Base-by-base conservation (phyloP, 2,329 filamentous ascomycete species). In the Dryadomyces sulphureus region DNA sequence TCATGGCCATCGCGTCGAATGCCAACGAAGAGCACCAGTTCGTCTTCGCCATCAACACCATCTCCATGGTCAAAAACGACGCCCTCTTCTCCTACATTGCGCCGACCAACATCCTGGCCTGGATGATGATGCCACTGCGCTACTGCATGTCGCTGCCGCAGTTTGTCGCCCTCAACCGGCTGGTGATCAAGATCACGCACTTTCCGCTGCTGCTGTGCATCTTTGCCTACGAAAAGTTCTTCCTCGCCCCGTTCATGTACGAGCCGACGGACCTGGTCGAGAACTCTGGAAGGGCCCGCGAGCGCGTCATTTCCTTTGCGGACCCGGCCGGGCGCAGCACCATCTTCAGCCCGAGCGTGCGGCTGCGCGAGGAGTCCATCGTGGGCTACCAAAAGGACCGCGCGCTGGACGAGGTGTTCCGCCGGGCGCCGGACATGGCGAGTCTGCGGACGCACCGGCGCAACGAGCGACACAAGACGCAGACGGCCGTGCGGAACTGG, bases 11-110 rank as follows among this genome's bases (percentile, higher is more conserved):
- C 58, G 86, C 92, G 2, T 87, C 87, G 44, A 95, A 95, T 58
- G 88, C 89, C 7, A 86, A 87, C 46, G 84, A 95, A 60, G 90
- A 95, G 62, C 89, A 95, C 51, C 77, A 81, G 68, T 95, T 94
- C 59, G 65, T 95, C 2, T 95, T 96, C 57, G 90, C 90, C 0
- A 88, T 96, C 60, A 96, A 95, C 59, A 93, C 90, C 5, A 94
- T 95, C 43, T 93, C 87, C 5, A 93, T 94, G 85, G 90, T 95
- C 53, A 96, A 95, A 62, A 94, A 92, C n/a, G 90, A 96, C 60
- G 84, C 88, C 0, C 68, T 95, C 0, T 96, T 96, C 67, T 93
- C 87, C 4, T 95, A 95, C 59, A 77, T 95, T 50, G 84, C 90
- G 1, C 90, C 90, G 0, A 82, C 84, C 14, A 96, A 96, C 58